Conservation (phyloP, 1,139 yeast genomes). For the Pichia sp. region DNA sequence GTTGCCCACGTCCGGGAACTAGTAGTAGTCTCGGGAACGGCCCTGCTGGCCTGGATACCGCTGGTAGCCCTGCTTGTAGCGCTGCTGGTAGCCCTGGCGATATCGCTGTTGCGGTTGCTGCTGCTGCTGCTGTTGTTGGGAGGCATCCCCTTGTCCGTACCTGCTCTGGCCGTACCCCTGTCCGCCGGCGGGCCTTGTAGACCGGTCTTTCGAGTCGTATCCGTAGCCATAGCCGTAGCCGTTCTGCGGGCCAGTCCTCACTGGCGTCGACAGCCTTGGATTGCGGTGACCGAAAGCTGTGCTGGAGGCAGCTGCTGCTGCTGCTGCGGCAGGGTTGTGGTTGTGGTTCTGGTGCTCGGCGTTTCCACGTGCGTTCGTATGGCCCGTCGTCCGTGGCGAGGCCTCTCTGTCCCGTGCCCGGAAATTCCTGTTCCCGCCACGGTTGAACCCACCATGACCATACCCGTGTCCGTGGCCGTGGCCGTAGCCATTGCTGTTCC, state of each 20-base stretch:
- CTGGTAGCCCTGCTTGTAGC: background rate
- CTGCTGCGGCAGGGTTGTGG: background rate
- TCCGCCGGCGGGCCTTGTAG: background rate
- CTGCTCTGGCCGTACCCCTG: background rate
- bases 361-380: background rate
- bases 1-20: background rate
- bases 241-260: background rate
- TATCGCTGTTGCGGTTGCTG: background rate
- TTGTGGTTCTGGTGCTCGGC: background rate
- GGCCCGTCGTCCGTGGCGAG: background rate
- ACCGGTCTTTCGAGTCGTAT: background rate
- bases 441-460: background rate
- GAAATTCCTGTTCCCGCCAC: conserved; percentile 1
- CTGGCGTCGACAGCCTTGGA: background rate
- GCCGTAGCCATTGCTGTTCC: conserved; percentile 1
- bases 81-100: background rate
- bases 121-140: background rate
- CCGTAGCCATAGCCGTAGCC: conserved; percentile 5
- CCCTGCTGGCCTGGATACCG: background rate
- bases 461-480: background rate
- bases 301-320: background rate
- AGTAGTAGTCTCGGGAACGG: background rate
- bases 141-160: background rate
- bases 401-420: background rate
- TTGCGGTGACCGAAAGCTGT: background rate